These are phyloP conservation scores for Lichtheimia hyalospora DNA, from an alignment of 371 early-diverging fungal genomes.

Conservation along the genomic window DNA sequence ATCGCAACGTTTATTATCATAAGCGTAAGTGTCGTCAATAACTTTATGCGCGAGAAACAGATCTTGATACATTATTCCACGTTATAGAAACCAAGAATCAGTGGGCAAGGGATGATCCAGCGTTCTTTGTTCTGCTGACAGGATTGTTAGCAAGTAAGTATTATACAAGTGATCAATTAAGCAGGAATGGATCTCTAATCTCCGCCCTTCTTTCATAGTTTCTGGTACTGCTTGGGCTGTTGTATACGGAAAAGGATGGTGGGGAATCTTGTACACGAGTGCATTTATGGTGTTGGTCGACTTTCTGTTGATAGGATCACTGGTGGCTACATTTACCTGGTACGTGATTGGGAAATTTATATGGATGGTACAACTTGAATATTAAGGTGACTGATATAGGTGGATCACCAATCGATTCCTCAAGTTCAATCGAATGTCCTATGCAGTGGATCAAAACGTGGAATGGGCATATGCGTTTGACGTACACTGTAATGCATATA, in stretches of 20 bases:
- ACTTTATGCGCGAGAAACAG: neutral
- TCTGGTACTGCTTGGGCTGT: slow-evolving; percentile 75
- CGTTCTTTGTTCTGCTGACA: slow-evolving; percentile 74
- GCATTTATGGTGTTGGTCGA: slow-evolving; percentile 76
- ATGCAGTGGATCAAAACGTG: slow-evolving; percentile 82
- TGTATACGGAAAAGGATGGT: slow-evolving; percentile 55
- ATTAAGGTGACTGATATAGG: slow-evolving; percentile 44
- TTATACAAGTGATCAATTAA: neutral
- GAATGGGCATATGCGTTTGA: slow-evolving; percentile 95
- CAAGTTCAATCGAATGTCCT: slow-evolving; percentile 67
- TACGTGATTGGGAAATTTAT: slow-evolving; percentile 23
- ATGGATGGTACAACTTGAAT: neutral
- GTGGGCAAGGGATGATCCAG: slow-evolving; percentile 94
- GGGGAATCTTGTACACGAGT: slow-evolving; percentile 61
- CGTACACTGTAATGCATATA: slow-evolving; percentile 92
- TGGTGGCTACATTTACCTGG: slow-evolving; percentile 72
- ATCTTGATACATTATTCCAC: neutral
- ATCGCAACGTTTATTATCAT: slow-evolving; percentile 89
- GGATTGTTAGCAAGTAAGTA: slow-evolving; percentile 54
- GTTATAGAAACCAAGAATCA: slow-evolving; percentile 88
- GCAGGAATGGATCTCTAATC: neutral
- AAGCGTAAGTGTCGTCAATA: slow-evolving; percentile 64
- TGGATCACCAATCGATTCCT: slow-evolving; percentile 79
- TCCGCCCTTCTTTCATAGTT: slow-evolving; percentile 30
- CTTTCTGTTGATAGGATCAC: slow-evolving; percentile 66